Evolutionary conservation across 2,329 filamentous ascomycete species (phyloP), one percentile per base, ranked within the genome.

Genomic region (Shiraia bambusicola): DNA sequence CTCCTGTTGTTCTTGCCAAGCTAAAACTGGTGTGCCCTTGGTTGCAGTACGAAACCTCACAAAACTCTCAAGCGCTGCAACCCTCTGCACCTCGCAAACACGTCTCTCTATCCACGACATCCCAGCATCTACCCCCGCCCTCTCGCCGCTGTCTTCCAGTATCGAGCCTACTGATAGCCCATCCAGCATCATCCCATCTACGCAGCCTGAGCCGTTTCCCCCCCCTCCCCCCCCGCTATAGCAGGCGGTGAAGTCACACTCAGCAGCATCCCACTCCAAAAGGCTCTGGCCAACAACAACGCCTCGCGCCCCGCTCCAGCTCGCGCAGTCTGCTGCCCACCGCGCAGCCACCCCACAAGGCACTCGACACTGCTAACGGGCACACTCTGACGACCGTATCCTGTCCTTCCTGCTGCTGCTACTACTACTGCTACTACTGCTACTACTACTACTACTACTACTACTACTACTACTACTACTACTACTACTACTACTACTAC

Each of bases 191-290:
- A 45, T 40, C 49, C 35, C 44, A 34, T 41, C 31, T 47, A n/a
- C 44, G 44, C 52, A 34, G 49, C 38, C 48, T 46, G 31, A 37
- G 33, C 45, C 46, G 47, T 42, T 22, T 22, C 19, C 19, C 50
- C 40, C 44, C 45, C 46, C 45, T 42, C 8, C 8, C 19, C 19
- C 50, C 40, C 44, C 40, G 37, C 54, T 52, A 36, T 50, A 50
- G 54, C 58, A 63, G 63, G 65, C 66, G 65, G 65, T 69, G 66
- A 69, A 66, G 54, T 65, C 55, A 54, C 52, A 49, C 52, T 48
- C 53, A 58, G 52, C 53, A 58, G 52, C 59, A 64, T 60, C 56
- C 63, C 57, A 59, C 61, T 61, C 59, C 49, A 63, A 52, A n/a
- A 61, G 54, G 50, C 54, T 61, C 55, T 59, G 55, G 50, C 52